phyloP scores from a whole-genome alignment of 1,139 yeast species.

The Yarrowia galli region DNA sequence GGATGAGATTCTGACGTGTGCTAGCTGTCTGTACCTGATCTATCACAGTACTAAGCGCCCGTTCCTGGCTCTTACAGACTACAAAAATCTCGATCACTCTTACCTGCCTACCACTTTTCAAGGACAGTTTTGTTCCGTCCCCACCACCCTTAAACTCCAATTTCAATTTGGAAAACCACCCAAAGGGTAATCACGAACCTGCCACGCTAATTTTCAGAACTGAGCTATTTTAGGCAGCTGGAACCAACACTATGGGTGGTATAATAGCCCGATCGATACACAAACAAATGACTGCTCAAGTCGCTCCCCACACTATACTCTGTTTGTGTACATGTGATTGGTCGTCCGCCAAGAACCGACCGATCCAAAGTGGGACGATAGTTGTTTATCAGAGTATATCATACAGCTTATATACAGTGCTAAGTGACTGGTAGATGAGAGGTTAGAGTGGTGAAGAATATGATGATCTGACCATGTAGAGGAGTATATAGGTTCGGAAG shows the following conservation, averaged over 20 bases:
- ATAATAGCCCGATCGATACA: background rate
- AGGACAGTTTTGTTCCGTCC: too few species aligned
- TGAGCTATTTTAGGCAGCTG: slow-evolving; percentile 28
- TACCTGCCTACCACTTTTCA: too few species aligned
- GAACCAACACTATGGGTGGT: background rate
- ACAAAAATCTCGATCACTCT: too few species aligned
- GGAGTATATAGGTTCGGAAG: too few species aligned
- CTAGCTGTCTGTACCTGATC: too few species aligned
- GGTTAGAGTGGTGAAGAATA: background rate
- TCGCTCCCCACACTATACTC: background rate
- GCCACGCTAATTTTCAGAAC: slow-evolving; percentile 23
- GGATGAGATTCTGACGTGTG: background rate
- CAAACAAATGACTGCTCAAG: too few species aligned
- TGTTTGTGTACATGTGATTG: background rate
- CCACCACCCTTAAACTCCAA: background rate
- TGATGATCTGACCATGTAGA: too few species aligned
- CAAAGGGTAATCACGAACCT: slow-evolving; percentile 23
- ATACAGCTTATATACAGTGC: slow-evolving; percentile 12
- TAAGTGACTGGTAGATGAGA: background rate
- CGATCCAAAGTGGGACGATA: slow-evolving; percentile 9
- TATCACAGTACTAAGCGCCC: too few species aligned
- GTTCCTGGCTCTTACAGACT: too few species aligned
- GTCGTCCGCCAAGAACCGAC: background rate
- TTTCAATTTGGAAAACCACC: slow-evolving; percentile 2
- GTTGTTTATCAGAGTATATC: slow-evolving; percentile 14